Percentiles rank a stretch among this genome's conserved stretches.
phyloP scores from a whole-genome alignment of 345 rosid species.

The Citrus reticulata region DNA sequence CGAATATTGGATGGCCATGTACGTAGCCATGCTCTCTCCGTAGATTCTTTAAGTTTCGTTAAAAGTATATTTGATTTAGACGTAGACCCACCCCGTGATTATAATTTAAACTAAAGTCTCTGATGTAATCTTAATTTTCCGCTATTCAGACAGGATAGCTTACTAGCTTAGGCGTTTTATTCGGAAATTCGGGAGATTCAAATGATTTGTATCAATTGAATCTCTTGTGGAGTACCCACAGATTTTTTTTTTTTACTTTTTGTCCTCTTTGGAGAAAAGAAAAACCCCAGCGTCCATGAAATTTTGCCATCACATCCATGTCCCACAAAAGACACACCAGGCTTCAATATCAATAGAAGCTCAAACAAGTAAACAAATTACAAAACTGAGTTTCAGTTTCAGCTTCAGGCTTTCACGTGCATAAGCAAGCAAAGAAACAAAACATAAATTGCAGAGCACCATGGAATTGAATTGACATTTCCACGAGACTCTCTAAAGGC shows the following conservation, averaged over 20 bases:
- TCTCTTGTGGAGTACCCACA: neutral
- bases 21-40: too few relatives aligned
- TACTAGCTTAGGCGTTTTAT: too few relatives aligned
- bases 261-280: neutral
- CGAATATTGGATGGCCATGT: too few relatives aligned
- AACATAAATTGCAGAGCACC: conserved; percentile 8
- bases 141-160: too few relatives aligned
- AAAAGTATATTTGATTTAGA: too few relatives aligned
- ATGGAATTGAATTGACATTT: conserved; percentile 21
- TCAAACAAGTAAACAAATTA: neutral
- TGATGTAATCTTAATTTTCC: too few relatives aligned
- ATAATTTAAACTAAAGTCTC: too few relatives aligned
- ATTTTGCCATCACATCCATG: neutral
- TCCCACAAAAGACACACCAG: conserved; percentile 6
- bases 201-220: neutral
- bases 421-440: neutral
- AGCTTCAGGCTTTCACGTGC: conserved; percentile 23
- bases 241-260: neutral
- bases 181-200: too few relatives aligned
- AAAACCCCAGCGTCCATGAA: neutral
- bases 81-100: too few relatives aligned
- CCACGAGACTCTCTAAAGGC: conserved; percentile 8
- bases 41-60: too few relatives aligned
- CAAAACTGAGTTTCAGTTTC: neutral
- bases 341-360: neutral